A percentile compares a stretch with the other conserved stretches of the same genome.
Conservation (phyloP, 768 basidiomycete species). For the Boletellus ananas region DNA sequence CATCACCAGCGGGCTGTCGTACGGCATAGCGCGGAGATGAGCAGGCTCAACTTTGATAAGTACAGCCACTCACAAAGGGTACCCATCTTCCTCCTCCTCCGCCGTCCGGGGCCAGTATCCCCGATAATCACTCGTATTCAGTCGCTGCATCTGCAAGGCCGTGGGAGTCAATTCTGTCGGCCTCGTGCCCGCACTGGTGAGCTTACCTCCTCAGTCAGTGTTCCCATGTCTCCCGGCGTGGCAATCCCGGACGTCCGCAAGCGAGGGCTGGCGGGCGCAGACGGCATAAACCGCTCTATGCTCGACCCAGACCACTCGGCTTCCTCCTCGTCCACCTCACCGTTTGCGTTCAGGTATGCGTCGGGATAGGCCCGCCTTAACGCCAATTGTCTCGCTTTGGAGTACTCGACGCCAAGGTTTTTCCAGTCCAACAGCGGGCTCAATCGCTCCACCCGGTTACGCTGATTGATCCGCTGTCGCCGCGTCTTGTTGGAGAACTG, state of each 20-base stretch:
- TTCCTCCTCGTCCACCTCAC: slow-evolving; percentile 47
- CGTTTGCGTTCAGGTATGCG: slow-evolving; percentile 67
- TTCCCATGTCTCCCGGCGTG: slow-evolving; percentile 93
- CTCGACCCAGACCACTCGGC: slow-evolving; percentile 41
- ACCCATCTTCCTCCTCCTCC: slow-evolving; percentile 88
- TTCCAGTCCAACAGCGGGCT: slow-evolving; percentile 97
- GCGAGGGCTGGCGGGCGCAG: slow-evolving; percentile 85
- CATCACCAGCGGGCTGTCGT: slow-evolving; percentile 75
- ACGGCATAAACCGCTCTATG: slow-evolving; percentile 66
- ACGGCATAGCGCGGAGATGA: slow-evolving; percentile 5
- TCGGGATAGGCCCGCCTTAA: slow-evolving; percentile 94
- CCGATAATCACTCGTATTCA: slow-evolving; percentile 84
- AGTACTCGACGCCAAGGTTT: slow-evolving; percentile 94
- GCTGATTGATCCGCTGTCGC: slow-evolving; percentile 97
- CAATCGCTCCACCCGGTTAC: slow-evolving; percentile 94
- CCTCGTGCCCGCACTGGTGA: not conserved
- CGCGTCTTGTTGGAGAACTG: slow-evolving; percentile 77
- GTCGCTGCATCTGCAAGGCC: slow-evolving; percentile 67
- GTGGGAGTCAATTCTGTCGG: not conserved
- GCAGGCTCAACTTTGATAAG: slow-evolving; percentile 9
- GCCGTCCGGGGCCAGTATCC: slow-evolving; percentile 50
- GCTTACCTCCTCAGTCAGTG: slow-evolving; percentile 77
- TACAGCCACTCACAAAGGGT: slow-evolving; percentile 68
- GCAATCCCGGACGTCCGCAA: slow-evolving; percentile 69
- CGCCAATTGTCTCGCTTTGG: slow-evolving; percentile 89